Percentiles rank a stretch among this genome's conserved stretches.
phyloP scores from a whole-genome alignment of 768 basidiomycete species.

The Leucosporidium yakuticum region DNA sequence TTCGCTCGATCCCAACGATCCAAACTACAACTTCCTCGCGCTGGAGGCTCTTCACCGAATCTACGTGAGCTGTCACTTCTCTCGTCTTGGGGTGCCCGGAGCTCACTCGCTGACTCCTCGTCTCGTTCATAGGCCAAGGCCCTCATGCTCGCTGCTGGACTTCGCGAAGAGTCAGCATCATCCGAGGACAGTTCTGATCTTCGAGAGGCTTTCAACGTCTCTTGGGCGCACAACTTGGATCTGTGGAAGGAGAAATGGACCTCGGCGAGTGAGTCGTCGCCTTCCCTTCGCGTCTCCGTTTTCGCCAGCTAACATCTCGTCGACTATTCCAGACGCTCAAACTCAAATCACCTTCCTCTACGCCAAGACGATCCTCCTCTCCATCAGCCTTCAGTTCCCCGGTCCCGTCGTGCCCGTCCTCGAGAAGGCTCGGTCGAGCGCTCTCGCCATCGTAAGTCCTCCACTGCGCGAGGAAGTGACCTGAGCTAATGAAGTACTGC shows the following conservation, averaged over 20 bases:
- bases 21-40: slow-evolving; percentile 19
- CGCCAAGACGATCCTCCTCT: slow-evolving; percentile 23
- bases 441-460: slow-evolving; percentile 18
- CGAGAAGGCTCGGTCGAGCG: slow-evolving; percentile 15
- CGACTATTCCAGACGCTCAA: not conserved
- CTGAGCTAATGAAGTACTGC: too few relatives aligned
- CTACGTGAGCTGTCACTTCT: slow-evolving; percentile 10
- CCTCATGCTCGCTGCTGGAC: slow-evolving; percentile 12
- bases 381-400: slow-evolving; percentile 17
- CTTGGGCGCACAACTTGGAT: slow-evolving; percentile 8
- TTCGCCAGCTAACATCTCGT: not conserved
- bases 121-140: slow-evolving; percentile 14
- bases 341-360: slow-evolving; percentile 24
- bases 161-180: slow-evolving; percentile 3
- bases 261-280: not conserved
- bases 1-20: slow-evolving; percentile 3
- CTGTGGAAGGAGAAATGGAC: slow-evolving; percentile 11
- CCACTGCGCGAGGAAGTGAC: too few relatives aligned
- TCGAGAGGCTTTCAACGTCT: slow-evolving; percentile 15
- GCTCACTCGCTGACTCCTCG: not conserved
- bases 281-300: not conserved
- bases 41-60: slow-evolving; percentile 16
- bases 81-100: not conserved
- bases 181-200: not conserved
- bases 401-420: slow-evolving; percentile 27